These are phyloP conservation scores for Aureobasidium melanogenum DNA, from an alignment of 2,329 filamentous ascomycete species.

Conservation along the genomic window DNA sequence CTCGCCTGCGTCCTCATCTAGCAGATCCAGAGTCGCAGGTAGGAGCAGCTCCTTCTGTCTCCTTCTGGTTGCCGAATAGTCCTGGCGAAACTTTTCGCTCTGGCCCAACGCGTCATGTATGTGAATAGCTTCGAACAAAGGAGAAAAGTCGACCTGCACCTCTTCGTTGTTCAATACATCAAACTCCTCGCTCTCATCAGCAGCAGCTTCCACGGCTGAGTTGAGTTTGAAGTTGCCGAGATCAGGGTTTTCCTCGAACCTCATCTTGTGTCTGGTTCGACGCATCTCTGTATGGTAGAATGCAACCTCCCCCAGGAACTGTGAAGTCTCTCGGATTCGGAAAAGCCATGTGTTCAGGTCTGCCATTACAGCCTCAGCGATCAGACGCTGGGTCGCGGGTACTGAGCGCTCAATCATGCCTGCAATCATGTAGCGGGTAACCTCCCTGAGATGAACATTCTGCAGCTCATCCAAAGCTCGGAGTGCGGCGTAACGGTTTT, in stretches of 20 bases:
- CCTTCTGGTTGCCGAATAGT: constrained; percentile 85
- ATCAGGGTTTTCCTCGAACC: constrained; percentile 66
- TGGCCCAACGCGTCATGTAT: constrained; percentile 93
- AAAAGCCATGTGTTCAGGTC: constrained; percentile 97
- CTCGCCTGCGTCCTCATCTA: constrained; percentile 74
- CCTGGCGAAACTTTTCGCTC: constrained; percentile 78
- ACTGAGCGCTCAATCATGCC: constrained; percentile 95
- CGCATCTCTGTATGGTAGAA: constrained; percentile 93
- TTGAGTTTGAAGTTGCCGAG: constrained; percentile 83
- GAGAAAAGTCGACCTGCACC: constrained; percentile 86
- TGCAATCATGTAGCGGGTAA: constrained; percentile 89
- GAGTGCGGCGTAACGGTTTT: constrained; percentile 90
- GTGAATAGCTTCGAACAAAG: constrained; percentile 87
- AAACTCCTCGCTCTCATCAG: constrained; percentile 91
- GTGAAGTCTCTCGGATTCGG: constrained; percentile 87
- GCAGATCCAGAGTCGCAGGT: constrained; percentile 64
- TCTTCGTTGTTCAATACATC: constrained; percentile 94
- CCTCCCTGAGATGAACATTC: constrained; percentile 89
- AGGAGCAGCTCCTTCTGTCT: constrained; percentile 87
- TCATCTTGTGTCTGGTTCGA: constrained; percentile 71
- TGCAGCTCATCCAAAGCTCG: constrained; percentile 92
- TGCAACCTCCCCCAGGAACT: constrained; percentile 90
- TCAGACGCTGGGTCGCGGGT: constrained; percentile 81
- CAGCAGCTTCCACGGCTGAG: constrained; percentile 89
- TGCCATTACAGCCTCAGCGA: constrained; percentile 93